A percentile compares a stretch with the other conserved stretches of the same genome.
Conservation (phyloP, 2,329 filamentous ascomycete species). For the Raffaelea deltoideospora region DNA sequence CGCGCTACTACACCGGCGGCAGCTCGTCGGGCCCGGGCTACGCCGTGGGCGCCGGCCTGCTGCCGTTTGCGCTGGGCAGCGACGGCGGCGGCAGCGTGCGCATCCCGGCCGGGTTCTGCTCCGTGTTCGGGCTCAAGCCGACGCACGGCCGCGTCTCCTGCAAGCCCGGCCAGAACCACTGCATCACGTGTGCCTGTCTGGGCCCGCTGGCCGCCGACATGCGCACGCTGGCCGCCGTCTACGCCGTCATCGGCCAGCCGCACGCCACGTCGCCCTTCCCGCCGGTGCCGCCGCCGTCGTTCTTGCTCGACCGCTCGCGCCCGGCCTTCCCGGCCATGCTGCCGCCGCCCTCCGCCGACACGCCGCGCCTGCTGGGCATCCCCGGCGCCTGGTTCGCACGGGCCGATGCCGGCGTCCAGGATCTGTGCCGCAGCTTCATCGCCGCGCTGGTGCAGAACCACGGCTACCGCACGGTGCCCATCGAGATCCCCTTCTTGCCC, state of each 20-base stretch:
- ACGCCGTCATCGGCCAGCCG: slow-evolving; percentile 48
- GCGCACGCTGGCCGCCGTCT: slow-evolving; percentile 49
- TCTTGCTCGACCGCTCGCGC: slow-evolving; percentile 8
- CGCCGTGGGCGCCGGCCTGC: slow-evolving; percentile 51
- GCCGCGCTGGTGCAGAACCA: slow-evolving; percentile 35
- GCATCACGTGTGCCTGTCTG: slow-evolving; percentile 46
- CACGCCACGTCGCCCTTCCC: slow-evolving; percentile 45
- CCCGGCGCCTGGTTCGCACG: slow-evolving; percentile 46
- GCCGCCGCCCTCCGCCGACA: background rate
- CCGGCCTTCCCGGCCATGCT: slow-evolving; percentile 1
- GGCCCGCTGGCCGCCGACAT: slow-evolving; percentile 56
- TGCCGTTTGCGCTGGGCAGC: slow-evolving; percentile 56
- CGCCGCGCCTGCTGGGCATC: slow-evolving; percentile 46
- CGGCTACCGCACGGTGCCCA: slow-evolving; percentile 38
- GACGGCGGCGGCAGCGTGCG: slow-evolving; percentile 64
- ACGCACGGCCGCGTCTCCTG: slow-evolving; percentile 51
- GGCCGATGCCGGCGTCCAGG: slow-evolving; percentile 25
- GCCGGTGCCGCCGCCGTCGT: slow-evolving; percentile 13
- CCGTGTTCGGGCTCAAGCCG: slow-evolving; percentile 59
- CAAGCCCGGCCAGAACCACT: slow-evolving; percentile 41
- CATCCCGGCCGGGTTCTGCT: slow-evolving; percentile 57
- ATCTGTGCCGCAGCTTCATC: slow-evolving; percentile 26
- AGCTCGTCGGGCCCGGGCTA: slow-evolving; percentile 62
- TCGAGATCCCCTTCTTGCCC: slow-evolving; percentile 40
- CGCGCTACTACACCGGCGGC: slow-evolving; percentile 59